A percentile compares a stretch with the other conserved stretches of the same genome.
These are phyloP conservation scores for Exobasidium cylindrosporum DNA, from an alignment of 1,284 basidiomycete species.

Conservation along the genomic window DNA sequence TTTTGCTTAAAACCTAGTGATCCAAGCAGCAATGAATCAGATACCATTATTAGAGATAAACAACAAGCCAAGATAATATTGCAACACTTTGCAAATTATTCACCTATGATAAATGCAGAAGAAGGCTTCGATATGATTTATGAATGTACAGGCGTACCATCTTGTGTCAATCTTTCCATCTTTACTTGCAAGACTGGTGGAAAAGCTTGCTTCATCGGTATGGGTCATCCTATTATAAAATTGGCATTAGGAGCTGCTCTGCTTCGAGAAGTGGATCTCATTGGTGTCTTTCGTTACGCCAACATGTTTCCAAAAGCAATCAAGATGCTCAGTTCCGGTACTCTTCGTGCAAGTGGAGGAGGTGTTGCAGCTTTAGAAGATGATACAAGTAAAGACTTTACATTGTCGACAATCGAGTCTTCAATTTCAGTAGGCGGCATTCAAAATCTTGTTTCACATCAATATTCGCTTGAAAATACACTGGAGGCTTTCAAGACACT, in stretches of 20 bases:
- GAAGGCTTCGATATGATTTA: conserved; percentile 83
- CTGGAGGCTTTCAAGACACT: conserved; percentile 36
- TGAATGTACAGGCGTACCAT: conserved; percentile 91
- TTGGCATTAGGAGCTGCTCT: conserved; percentile 75
- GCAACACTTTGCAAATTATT: background rate
- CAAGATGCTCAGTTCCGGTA: conserved; percentile 30
- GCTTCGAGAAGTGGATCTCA: conserved; percentile 84
- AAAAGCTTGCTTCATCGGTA: conserved; percentile 87
- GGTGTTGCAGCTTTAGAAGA: conserved; percentile 3
- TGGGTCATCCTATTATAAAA: conserved; percentile 69
- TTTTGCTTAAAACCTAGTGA: conserved; percentile 58
- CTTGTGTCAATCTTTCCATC: conserved; percentile 51
- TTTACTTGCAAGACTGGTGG: conserved; percentile 72
- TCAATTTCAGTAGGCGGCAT: conserved; percentile 26
- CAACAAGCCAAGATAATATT: background rate
- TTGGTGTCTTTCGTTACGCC: conserved; percentile 74
- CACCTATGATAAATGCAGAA: background rate
- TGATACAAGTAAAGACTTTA: background rate
- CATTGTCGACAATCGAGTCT: background rate
- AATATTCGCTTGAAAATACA: conserved; percentile 29
- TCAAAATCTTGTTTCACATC: conserved; percentile 40
- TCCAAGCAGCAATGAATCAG: background rate
- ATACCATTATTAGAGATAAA: background rate
- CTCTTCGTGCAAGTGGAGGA: conserved; percentile 21
- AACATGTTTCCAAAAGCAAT: conserved; percentile 80